Evolutionary conservation across 805 yeast genomes (phyloP), one percentile per base, ranked within the genome.

Genomic region (Pichia ethanolica): DNA sequence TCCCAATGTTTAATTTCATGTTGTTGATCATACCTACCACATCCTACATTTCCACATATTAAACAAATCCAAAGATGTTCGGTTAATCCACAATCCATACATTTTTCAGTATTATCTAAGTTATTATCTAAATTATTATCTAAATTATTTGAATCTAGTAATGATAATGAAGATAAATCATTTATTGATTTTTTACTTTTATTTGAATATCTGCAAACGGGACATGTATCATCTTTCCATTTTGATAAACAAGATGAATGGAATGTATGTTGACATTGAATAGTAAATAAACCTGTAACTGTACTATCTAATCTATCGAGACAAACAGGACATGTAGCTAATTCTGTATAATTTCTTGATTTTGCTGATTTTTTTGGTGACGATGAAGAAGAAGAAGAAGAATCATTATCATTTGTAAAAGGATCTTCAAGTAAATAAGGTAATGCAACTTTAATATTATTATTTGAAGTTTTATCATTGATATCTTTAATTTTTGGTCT

Each of bases 301-400:
- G 77, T 78, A 1, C 89, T 72, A 61, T 89, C 97, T 83, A 89
- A 82, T 52, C 95, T 71, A 58, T 89, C 97, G 14, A 89, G 69
- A 61, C 97, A 89, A 0, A 89, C 97, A 0, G 97, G 97, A 60
- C 97, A 89, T 0, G 93, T 86, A 0, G 97, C 96, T 33, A 89
- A 71, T 62, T 89, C 97, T 3, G 60, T 44, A 33, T 56, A 55
- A 9, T 7, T 27, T 14, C 48, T 28, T 74, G 66, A 5, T 20
- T 20, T 20, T 20, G 3, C 20, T 20, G 20, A 20, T 20, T 2
- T 20, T 20, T 20, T 20, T 20, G 20, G 20, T 20, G 20, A 20
- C 2, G 20, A 3, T 20, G 20, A 20, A 2, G 20, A 20, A 2
- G 3, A 20, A 2, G 3, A 20, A 20, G 20, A 20, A n/a, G 33